These are phyloP conservation scores for Ceriops zippeliana DNA, from an alignment of 345 rosid genomes.

Conservation along the genomic window DNA sequence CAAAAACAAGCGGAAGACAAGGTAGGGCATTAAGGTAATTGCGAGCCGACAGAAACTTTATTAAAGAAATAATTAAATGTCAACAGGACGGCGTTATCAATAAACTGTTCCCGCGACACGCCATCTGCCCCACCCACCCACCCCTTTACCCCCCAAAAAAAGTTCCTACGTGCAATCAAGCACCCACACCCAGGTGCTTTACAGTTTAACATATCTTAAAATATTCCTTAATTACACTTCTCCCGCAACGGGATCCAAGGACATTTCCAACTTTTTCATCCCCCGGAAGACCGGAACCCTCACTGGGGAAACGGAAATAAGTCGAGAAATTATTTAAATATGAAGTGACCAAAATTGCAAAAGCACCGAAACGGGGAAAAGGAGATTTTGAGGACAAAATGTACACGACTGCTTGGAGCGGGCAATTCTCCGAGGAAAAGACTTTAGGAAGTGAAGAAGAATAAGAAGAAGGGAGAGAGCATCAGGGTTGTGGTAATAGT, in stretches of 20 bases:
- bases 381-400: not conserved
- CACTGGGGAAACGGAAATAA: no score
- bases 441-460: not conserved
- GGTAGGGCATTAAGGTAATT: constrained; percentile 19
- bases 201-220: not conserved
- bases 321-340: not conserved
- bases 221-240: not conserved
- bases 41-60: constrained; percentile 16
- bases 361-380: not conserved
- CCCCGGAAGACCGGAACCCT: not conserved
- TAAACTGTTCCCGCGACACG: constrained; percentile 25
- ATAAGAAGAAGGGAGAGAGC: not conserved
- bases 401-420: not conserved
- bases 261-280: constrained; percentile 9
- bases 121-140: constrained; percentile 7
- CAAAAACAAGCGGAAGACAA: not conserved
- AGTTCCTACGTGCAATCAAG: constrained; percentile 13
- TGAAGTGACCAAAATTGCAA: constrained; percentile 3
- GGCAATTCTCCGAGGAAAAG: not conserved
- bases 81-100: constrained; percentile 14
- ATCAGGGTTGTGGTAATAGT: no score
- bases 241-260: constrained; percentile 14
- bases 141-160: not conserved
- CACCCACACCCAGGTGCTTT: not conserved
- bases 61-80: constrained; percentile 19